Base-by-base conservation (phyloP, 805 yeast genomes). In the Kluyveromyces aestuarii region DNA sequence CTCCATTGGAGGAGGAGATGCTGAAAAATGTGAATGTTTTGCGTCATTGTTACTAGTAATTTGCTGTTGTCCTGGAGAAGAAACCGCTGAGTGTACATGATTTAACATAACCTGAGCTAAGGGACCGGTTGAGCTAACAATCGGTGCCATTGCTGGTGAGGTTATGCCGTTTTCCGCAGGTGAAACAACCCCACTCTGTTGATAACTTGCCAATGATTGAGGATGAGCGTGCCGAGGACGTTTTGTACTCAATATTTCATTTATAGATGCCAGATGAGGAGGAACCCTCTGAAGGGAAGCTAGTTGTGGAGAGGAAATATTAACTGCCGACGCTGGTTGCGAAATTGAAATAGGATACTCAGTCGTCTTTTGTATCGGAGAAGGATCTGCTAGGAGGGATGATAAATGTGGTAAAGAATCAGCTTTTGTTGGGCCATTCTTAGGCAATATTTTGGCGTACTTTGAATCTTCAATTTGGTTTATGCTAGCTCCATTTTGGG, bases 1-100 rank as follows among this genome's bases (percentile, higher is more conserved):
- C 33, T 41, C 49, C 39, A 50, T 44, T 5, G 79, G 74, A 0
- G 76, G 77, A 52, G 75, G 73, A 2, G 74, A 67, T 1, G 79
- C 77, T 1, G 76, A 70, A 1, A 72, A 62, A 40, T 59, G 62
- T 41, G 59, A 60, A 17, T 52, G 57, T 17, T 44, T 35, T 25
- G 37, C 17, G 11, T 36, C 44, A 13, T 9, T 18, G 9, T 42
- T 17, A 4, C 14, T 27, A 8, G 46, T 8, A 5, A 21, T 45
- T 25, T 18, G 42, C 10, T 18, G 30, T 25, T 18, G 42, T 10
- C 17, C n/a, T 10, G 42, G 27, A 10, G 42, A 14, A 11, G 42
- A 19, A 7, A 21, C 27, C 25, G 18, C 25, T 37, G 40, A 37
- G 11, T 37, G 40, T 37, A 10, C 17, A 37, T 44, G 37, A 16